Conservation (phyloP, 2,329 filamentous ascomycete genomes). For the Fusarium solani-melongenae region DNA sequence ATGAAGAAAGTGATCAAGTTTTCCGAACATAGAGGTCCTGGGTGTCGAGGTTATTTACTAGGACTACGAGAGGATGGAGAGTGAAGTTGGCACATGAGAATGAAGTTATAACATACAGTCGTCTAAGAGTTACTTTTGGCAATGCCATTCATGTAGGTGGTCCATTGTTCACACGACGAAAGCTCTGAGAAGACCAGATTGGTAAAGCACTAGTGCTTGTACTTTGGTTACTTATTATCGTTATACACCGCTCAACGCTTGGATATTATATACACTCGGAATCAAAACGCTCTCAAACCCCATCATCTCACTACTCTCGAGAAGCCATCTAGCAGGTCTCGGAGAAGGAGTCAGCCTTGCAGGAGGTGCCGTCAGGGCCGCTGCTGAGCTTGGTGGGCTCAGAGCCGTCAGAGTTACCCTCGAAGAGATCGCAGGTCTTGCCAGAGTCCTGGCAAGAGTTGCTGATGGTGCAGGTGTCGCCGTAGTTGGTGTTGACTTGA, state of each 20-base stretch:
- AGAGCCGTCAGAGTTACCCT: slow-evolving; percentile 29
- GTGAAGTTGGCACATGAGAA: not conserved
- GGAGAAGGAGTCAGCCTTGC: slow-evolving; percentile 22
- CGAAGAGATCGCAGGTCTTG: slow-evolving; percentile 35
- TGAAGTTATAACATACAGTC: too few species aligned
- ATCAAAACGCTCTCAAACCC: not conserved
- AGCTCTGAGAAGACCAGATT: not conserved
- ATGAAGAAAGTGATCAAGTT: not conserved
- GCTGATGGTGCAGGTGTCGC: slow-evolving; percentile 38
- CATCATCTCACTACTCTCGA: not conserved
- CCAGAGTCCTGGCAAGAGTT: slow-evolving; percentile 35
- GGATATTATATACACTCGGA: slow-evolving; percentile 7
- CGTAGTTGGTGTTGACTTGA: slow-evolving; percentile 39
- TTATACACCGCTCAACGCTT: not conserved
- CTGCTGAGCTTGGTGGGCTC: slow-evolving; percentile 35
- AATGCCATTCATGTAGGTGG: not conserved
- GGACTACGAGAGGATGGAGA: not conserved
- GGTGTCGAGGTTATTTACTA: too few species aligned
- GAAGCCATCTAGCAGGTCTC: slow-evolving; percentile 23
- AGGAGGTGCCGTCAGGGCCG: slow-evolving; percentile 33
- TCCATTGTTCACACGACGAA: not conserved
- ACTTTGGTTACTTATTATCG: not conserved
- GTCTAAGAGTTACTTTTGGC: not conserved
- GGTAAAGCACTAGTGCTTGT: not conserved
- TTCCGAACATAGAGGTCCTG: not conserved